Conservation (phyloP, 2,329 filamentous ascomycete genomes). For the Fusarium anthophilum region DNA sequence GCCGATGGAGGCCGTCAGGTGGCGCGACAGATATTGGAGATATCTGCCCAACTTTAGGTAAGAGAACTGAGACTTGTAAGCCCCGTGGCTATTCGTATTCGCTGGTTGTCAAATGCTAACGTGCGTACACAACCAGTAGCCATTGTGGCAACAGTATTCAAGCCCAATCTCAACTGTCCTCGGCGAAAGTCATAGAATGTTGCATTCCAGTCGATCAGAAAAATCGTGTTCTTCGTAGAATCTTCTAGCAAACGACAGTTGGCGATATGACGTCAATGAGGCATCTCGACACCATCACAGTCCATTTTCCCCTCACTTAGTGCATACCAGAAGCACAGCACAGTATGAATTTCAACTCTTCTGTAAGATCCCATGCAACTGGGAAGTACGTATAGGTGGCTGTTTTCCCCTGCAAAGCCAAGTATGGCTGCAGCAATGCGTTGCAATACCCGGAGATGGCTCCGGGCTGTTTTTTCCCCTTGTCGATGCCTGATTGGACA, state of each 20-base stretch:
- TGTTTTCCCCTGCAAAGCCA: background rate
- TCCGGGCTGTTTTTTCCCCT: background rate
- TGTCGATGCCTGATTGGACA: background rate
- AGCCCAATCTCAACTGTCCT: background rate
- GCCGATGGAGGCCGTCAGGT: background rate
- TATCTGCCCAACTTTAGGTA: background rate
- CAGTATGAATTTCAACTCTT: background rate
- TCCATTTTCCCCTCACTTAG: slow-evolving; percentile 11
- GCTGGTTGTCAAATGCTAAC: background rate
- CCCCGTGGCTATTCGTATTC: background rate
- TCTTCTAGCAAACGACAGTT: slow-evolving; percentile 5
- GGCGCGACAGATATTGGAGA: background rate
- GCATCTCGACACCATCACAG: slow-evolving; percentile 23
- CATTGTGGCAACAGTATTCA: background rate
- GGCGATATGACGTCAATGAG: slow-evolving; percentile 39
- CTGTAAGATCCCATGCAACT: slow-evolving; percentile 16
- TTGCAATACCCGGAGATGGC: background rate
- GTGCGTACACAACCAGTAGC: background rate
- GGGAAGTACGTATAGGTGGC: slow-evolving; percentile 4
- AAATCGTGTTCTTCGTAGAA: slow-evolving; percentile 1
- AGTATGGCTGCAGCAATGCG: background rate
- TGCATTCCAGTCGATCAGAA: background rate
- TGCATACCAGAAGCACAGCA: background rate
- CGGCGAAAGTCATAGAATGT: background rate
- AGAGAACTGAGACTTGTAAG: background rate